Evolutionary conservation across 305 asterid genomes (phyloP), one percentile per base, ranked within the genome.

Genomic region (Stenogyne calaminthoides): DNA sequence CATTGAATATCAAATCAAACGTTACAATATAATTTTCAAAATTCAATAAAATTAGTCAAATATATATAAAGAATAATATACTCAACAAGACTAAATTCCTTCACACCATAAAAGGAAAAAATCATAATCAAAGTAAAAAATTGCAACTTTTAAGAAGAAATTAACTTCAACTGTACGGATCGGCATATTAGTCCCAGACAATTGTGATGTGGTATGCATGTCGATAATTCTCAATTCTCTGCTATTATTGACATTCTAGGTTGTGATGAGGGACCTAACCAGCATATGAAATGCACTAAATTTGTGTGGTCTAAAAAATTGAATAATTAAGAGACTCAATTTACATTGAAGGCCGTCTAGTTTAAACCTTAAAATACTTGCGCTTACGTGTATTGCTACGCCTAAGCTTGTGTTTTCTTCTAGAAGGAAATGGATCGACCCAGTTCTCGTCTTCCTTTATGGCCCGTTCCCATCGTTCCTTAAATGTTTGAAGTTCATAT

Each of bases 391-490:
- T 71, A 9, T 52, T 70, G 52, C 55, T 57, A 63, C 75, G 84
- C 72, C 79, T 73, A 11, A 75, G 72, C 76, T 80, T 83, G 22
- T 74, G 80, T 61, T 76, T 77, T 39, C 70, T 86, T 71, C 75
- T 81, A 3, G 76, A 67, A 63, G 83, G 84, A 72, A 84, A 93
- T 27, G 96, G 99, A 80, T 92, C 98, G 25, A 78, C 87, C 98
- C 98, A 95, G 40, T 83, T 72, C 63, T 57, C 59, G 80, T 92
- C 99, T 64, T 89, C 87, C 73, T 84, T 72, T 7, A 86, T 86
- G 0, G 99, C 97, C 62, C 66, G 68, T 37, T 92, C 92, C 99
- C 99, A 95, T 40, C 99, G 79, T 18, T 92, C 89, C 78, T 90
- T 88, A 44, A 95, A 95, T 71, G 52, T 80, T 55, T 82, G 85